Evolutionary conservation across 768 basidiomycete genomes (phyloP), one percentile per base, ranked within the genome.

Genomic region (Leccinellum rugosiceps): DNA sequence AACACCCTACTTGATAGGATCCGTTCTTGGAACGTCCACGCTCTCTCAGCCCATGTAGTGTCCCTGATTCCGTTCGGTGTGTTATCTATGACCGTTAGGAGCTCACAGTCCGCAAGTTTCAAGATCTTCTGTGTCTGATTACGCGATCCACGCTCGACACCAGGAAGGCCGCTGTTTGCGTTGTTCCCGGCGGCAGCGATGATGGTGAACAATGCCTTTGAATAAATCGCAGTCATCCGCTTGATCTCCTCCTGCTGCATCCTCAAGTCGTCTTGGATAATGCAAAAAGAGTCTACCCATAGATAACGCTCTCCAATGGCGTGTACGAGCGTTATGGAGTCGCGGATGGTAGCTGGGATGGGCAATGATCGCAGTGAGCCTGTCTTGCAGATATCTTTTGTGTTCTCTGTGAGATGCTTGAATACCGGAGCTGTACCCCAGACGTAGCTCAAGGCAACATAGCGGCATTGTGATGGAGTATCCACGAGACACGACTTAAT

Each of bases 201-300:
- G 17, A 67, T 61, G 6, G 67, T 61, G 21, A 67, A 64, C 2
- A 63, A 38, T 1, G 67, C 53, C 4, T 26, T 34, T 0, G 56
- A 58, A 31, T 70, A 68, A 15, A 70, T 59, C 0, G 58, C 53
- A 19, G 59, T 58, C 68, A 70, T 70, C 17, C 51, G 58, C 32
- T 11, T 28, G 19, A 70, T 60, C 44, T 68, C 68, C 6, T 49
- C 19, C 11, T 59, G 50, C 15, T 59, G 52, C 58, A 65, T 66
- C 47, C 38, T 35, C 21, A 30, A 30, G 13, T 68, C 53, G 15
- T 68, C 28, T 46, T 66, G 67, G 32, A 58, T 54, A 35, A 68
- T 70, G 14, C 67, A 68, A 0, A 68, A 19, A 3, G 67, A 58
- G 23, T 68, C 69, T 3, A 70, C 61, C 67, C 69, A 68, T 17